Base-by-base conservation (phyloP, 768 basidiomycete genomes). In the Lanmaoa pseudosensibilis region DNA sequence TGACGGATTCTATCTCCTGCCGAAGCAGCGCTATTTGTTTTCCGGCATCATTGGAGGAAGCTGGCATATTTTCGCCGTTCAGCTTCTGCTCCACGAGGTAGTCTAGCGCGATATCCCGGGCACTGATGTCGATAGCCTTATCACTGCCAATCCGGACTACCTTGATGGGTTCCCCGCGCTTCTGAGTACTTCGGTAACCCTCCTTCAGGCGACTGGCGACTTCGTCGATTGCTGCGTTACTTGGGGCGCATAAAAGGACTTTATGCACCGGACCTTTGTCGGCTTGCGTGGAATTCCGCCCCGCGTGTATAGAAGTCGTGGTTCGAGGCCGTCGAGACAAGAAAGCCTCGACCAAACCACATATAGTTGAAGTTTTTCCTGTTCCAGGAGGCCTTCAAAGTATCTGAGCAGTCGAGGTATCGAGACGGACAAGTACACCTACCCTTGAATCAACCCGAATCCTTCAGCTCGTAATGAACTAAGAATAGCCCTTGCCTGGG, bases 161-260 rank as follows among this genome's bases (percentile, higher is more conserved):
- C 54, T 87, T 94, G 33, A 88, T 82, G 12, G 78, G 67, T n/a
- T 81, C 72, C 11, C 78, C 73, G 47, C 74, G 74, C 44, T 83
- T 85, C 34, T 80, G 76, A 23, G 83, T 71, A 27, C 81, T 79
- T 52, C 84, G 79, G 45, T 86, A 83, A n/a, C 89, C 86, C 50
- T 90, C 86, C 68, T 89, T 92, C 46, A 99, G 75, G 39, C 97
- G 88, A 64, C 84, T 81, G 8, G 92, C 91, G 18, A 99, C 87
- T 75, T 99, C 97, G 66, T 99, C 95, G 39, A 99, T 95, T 25
- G 97, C 97, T 18, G 97, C 97, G 72, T 99, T 99, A 74, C 92
- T 95, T 2, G 97, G 97, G 0, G 97, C 97, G 66, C 97, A 99
- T 37, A 99, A 78, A 18, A 99, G 81, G 41, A 98, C 78, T 68